These are phyloP conservation scores for Sporisorium scitamineum DNA, from an alignment of 1,284 basidiomycete species.

Conservation along the genomic window DNA sequence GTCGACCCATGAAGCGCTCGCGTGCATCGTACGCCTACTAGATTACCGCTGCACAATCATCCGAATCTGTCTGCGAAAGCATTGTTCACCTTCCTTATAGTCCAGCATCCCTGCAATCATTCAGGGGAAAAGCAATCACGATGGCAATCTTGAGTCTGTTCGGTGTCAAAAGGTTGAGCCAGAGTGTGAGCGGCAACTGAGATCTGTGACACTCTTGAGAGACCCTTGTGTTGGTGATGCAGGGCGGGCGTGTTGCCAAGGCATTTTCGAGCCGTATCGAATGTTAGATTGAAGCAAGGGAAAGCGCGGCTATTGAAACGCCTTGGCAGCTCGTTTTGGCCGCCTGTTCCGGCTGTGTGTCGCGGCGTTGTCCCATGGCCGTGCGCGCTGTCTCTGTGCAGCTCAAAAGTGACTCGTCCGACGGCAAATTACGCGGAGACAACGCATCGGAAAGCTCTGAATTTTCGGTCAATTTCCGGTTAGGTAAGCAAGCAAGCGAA, in stretches of 20 bases:
- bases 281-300: not conserved
- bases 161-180: too few species aligned
- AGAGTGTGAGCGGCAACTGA: not conserved
- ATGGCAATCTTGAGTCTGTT: too few species aligned
- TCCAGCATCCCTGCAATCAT: slow-evolving; percentile 2
- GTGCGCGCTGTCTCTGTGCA: not conserved
- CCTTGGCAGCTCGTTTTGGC: not conserved
- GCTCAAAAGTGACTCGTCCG: not conserved
- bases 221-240: not conserved
- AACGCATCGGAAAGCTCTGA: not conserved
- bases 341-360: not conserved
- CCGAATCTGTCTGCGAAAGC: not conserved
- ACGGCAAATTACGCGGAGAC: not conserved
- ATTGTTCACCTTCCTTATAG: not conserved
- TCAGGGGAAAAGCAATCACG: too few species aligned
- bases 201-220: too few species aligned
- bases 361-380: slow-evolving; percentile 4
- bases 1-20: slow-evolving; percentile 31
- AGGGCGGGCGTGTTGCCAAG: not conserved
- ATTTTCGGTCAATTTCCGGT: not conserved
- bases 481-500: too few species aligned
- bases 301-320: slow-evolving; percentile 4
- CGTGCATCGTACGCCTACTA: slow-evolving; percentile 44
- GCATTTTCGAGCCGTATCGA: not conserved
- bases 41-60: not conserved